A percentile compares a stretch with the other conserved stretches of the same genome.
phyloP scores from a whole-genome alignment of 2,329 filamentous ascomycete genomes.

The Stagonosporopsis rhizophila region DNA sequence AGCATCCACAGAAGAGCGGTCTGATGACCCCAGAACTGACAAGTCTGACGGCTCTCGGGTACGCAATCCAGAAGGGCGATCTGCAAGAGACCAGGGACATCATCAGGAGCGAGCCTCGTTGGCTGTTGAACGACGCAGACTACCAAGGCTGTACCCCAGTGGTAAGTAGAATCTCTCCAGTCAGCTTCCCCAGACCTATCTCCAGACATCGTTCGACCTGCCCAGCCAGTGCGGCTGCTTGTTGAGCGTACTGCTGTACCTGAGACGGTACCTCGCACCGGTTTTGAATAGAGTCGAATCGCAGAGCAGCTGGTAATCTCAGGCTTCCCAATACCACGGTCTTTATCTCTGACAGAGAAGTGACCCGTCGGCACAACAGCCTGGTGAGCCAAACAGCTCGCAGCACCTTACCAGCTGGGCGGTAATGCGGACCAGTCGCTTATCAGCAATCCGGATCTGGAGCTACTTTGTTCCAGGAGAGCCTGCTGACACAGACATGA shows the following conservation, averaged over 20 bases:
- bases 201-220: constrained; percentile 24
- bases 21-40: constrained; percentile 63
- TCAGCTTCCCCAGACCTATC: constrained; percentile 36
- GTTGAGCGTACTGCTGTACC: constrained; percentile 14
- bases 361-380: constrained; percentile 36
- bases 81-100: constrained; percentile 70
- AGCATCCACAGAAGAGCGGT: constrained; percentile 70
- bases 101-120: constrained; percentile 69
- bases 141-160: constrained; percentile 79
- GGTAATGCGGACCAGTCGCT: constrained; percentile 34
- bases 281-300: constrained; percentile 34
- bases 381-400: constrained; percentile 32
- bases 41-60: constrained; percentile 77
- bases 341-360: constrained; percentile 40
- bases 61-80: constrained; percentile 78
- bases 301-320: constrained; percentile 23
- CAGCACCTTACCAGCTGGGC: constrained; percentile 28
- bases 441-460: constrained; percentile 33
- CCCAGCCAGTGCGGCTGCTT: constrained; percentile 10
- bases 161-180: constrained; percentile 46
- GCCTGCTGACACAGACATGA: constrained; percentile 23
- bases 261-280: constrained; percentile 23
- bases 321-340: constrained; percentile 30
- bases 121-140: constrained; percentile 76
- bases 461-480: constrained; percentile 33